Evolutionary conservation across 176 grass and related monocot species (phyloP), one percentile per base, ranked within the genome.

Genomic region (Oryza rufipogon): DNA sequence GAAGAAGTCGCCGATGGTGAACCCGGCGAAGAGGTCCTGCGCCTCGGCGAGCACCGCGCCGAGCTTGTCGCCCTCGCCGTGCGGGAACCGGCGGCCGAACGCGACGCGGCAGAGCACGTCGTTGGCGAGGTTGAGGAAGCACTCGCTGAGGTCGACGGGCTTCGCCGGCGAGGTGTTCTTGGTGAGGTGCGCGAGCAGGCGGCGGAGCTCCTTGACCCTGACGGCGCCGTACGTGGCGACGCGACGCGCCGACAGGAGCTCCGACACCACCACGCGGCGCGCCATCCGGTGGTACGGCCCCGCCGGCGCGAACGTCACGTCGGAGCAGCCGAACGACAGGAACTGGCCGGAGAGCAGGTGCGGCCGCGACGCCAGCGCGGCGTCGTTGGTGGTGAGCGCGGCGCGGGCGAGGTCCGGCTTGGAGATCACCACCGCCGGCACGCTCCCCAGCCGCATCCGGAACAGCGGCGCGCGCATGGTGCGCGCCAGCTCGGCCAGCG

Each of bases 241-340:
- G 12, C 84, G 88, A n/a, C 73, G 71, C 7, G 88, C 71, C 1
- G 88, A 82, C 39, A 89, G 87, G 22, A 89, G 87, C 76, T 89
- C 87, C 5, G 87, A 84, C 11, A 89, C 70, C 11, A 83, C 75
- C 25, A 89, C 68, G 0, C 87, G 75, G 2, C 87, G 87, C 52
- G 81, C 87, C 70, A 77, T 75, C 67, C 87, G 87, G 60, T 84
- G 80, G 81, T 89, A 89, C 12, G 87, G 9, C 1, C 87, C 87
- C 4, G 87, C 81, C 2, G 87, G 81, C 1, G 81, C 80, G 74
- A 85, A 85, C 7, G 81, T 89, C 8, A 89, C 81, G 82, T 89
- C 87, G 30, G 87, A 89, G 82, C 81, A 85, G 1, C 82, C 75
- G 75, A 89, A 89, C 4, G 87, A 85, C 2, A 89, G 87, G 81